Percentiles rank a stretch among this genome's conserved stretches.
Evolutionary conservation across 108 stramenopile genomes (phyloP).

Genomic region (Cyclotella kingstonii): DNA sequence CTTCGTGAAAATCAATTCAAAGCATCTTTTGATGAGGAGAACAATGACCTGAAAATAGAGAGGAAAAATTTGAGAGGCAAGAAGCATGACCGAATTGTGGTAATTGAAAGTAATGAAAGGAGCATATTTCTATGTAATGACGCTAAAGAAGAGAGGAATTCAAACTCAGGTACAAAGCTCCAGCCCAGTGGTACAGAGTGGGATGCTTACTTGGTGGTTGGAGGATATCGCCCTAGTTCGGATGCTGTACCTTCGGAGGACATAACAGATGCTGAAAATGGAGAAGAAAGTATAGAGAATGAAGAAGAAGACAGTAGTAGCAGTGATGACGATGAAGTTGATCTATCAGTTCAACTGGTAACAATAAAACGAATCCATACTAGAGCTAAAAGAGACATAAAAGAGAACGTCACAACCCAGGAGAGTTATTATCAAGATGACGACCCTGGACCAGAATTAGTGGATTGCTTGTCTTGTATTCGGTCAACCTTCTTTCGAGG

Average conservation of each 20-base stretch:
- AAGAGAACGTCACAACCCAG: background rate
- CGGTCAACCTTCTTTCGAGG: conserved; percentile 3
- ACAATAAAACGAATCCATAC: conserved; percentile 4
- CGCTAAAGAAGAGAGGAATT: too few species aligned
- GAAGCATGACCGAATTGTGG: too few species aligned
- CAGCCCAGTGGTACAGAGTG: conserved; percentile 2
- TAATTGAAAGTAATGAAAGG: too few species aligned
- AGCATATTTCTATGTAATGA: too few species aligned
- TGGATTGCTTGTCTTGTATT: conserved; percentile 7
- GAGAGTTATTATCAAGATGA: conserved; percentile 11
- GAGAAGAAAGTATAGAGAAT: background rate
- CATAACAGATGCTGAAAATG: conserved; percentile 4
- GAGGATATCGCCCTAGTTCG: conserved; percentile 33
- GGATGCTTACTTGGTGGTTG: conserved; percentile 37
- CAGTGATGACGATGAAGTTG: conserved; percentile 14
- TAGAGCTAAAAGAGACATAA: background rate
- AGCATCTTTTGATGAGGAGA: background rate
- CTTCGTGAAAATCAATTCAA: background rate
- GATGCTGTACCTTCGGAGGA: background rate
- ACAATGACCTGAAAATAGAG: too few species aligned
- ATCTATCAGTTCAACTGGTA: conserved; percentile 26
- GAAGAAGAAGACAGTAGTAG: conserved; percentile 8
- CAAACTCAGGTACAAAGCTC: too few species aligned
- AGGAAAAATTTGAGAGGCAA: too few species aligned
- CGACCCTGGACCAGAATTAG: background rate